Percentiles rank a stretch among this genome's conserved stretches.
These are phyloP conservation scores for Sarocladium strictum DNA, from an alignment of 2,329 filamentous ascomycete species.

Conservation along the genomic window DNA sequence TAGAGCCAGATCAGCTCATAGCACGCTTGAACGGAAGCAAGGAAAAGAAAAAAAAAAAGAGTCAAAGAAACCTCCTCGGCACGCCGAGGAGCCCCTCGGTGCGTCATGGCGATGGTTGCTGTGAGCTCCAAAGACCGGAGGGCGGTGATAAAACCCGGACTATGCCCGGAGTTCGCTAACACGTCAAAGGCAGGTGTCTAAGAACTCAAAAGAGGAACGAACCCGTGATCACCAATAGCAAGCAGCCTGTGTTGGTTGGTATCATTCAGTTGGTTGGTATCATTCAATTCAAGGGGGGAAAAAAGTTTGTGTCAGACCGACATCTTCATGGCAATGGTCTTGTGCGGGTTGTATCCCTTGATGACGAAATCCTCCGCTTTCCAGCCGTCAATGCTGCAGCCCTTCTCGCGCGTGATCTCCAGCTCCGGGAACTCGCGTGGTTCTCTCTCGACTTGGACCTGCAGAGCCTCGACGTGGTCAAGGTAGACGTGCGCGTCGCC, in stretches of 20 bases:
- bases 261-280: not conserved
- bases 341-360: conserved; percentile 84
- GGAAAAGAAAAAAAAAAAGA: no score
- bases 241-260: not conserved
- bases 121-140: not conserved
- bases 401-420: conserved; percentile 61
- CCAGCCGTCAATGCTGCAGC: conserved; percentile 85
- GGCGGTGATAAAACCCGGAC: not conserved
- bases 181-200: no score
- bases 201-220: no score
- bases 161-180: no score
- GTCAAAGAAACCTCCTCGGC: no score
- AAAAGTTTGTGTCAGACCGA: conserved; percentile 75
- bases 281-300: no score
- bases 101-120: not conserved
- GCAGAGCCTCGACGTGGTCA: conserved; percentile 85
- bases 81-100: not conserved
- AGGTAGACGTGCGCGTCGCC: conserved; percentile 96
- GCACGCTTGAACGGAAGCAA: no score
- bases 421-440: conserved; percentile 77
- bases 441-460: conserved; percentile 72
- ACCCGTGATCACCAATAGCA: no score
- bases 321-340: conserved; percentile 97
- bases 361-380: conserved; percentile 81
- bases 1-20: no score